These are phyloP conservation scores for Mycena galericulata DNA, from an alignment of 768 basidiomycete species.

Conservation along the genomic window DNA sequence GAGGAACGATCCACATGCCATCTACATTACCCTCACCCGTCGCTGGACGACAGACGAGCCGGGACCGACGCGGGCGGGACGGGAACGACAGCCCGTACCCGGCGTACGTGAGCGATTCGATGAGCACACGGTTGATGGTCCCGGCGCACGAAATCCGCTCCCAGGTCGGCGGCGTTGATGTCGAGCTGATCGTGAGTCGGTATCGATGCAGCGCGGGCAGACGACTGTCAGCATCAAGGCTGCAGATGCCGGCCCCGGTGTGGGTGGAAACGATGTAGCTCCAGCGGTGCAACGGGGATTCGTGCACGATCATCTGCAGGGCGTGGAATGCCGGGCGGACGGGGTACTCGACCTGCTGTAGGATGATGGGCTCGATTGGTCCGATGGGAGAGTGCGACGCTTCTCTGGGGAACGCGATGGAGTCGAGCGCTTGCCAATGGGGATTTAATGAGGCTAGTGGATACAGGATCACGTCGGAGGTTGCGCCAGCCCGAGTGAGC, in stretches of 20 bases:
- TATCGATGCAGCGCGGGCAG: constrained; percentile 15
- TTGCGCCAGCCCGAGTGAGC: neutral
- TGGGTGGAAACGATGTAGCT: constrained; percentile 20
- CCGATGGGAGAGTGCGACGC: neutral
- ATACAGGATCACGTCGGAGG: neutral
- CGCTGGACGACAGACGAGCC: constrained; percentile 6
- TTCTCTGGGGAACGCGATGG: neutral
- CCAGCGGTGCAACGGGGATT: neutral
- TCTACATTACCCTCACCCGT: constrained; percentile 1
- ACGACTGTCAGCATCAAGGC: neutral
- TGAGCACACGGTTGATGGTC: neutral
- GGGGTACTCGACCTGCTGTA: constrained; percentile 15
- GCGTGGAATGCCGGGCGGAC: constrained; percentile 5
- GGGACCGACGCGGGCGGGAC: neutral
- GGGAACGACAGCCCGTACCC: constrained; percentile 5
- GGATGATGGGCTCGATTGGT: neutral
- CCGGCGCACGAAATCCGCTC: neutral
- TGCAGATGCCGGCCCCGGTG: neutral
- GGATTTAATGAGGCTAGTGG: neutral
- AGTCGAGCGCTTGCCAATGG: constrained; percentile 8
- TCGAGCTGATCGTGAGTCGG: constrained; percentile 12
- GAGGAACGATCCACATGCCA: constrained; percentile 12
- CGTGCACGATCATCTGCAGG: constrained; percentile 9
- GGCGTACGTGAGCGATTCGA: constrained; percentile 12
- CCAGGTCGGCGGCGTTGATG: constrained; percentile 1